Base-by-base conservation (phyloP, 73 alveolate species). In the Breviolum minutum region DNA sequence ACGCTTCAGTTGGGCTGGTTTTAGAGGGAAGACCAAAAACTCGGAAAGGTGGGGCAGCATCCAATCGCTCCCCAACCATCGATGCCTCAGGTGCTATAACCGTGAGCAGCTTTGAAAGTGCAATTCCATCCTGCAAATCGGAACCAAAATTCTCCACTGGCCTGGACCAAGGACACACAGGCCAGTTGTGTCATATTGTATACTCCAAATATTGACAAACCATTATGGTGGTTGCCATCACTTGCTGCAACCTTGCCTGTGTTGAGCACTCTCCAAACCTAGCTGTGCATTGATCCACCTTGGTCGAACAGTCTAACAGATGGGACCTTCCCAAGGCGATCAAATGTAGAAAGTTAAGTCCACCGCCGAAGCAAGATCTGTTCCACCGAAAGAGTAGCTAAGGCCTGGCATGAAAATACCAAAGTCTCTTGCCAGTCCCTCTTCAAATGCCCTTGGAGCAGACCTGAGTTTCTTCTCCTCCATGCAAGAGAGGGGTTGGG, bases 271-370 rank as follows among this genome's bases (percentile, higher is more conserved):
- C 20, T 92, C 98, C 89, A 92, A 48, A 14, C 66, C 87, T 60
- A 92, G 98, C 98, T 92, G 98, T 69, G 90, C 98, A 62, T 92
- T 92, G 82, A 92, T 76, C 98, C 98, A 92, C 88, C 97, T 90
- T 63, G 40, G 48, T 29, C 63, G 99, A 76, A 68, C 71, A 27
- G 54, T 9, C 48, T 24, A 68, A 26, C 22, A 62, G 70, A 4
- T 98, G 95, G 66, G 5, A 32, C 95, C 54, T 40, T 3, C 3
- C 54, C 54, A 40, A 40, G 54, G 54, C 3, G 54, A 40, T 40
- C 54, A 40, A 40, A 0, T 40, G 54, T 40, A 40, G 54, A 40
- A 40, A 40, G 54, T 40, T 40, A 40, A 40, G 54, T 40, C 54
- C 54, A 40, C 54, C 54, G 63, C 89, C 98, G 32, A 76, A 92